Evolutionary conservation across 345 rosid genomes (phyloP), one percentile per base, ranked within the genome.

Genomic region (Hevea brasiliensis): DNA sequence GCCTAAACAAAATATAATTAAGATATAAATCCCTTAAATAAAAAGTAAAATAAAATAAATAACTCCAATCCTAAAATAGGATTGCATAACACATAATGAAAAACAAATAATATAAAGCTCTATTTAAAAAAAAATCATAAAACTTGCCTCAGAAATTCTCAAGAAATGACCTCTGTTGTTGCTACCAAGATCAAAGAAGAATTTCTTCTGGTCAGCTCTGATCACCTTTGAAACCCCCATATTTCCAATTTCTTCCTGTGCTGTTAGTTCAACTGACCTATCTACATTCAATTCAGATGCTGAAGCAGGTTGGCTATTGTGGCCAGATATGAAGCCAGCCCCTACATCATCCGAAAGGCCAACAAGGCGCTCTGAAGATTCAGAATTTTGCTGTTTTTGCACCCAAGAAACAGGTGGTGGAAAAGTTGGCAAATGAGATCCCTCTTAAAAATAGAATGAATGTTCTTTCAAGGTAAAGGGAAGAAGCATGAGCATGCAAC

Each of bases 261-360:
- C 78, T 0, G 95, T 85, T 79, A 84, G 82, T 54, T 95, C 98
- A 42, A 77, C 83, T 35, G 93, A 78, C 76, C 93, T 83, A 44
- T 95, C 98, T 50, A 75, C 89, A 77, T 83, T 86, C 79, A 86
- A 77, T 57, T 92, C 97, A 45, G 96, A 85, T 79, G 88, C 80
- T 48, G 94, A 73, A 76, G 82, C 77, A 44, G 92, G 86, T 72
- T 94, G 99, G 67, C 81, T 87, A 65, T 91, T 86, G 68, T 92
- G 93, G 47, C 99, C 99, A 79, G 99, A 84, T 80, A 95, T 95
- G 82, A 95, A 95, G 71, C 99, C 99, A 75, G 98, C 99, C 73
- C 98, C 99, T 4, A 95, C 99, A 79, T 95, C 99, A 85, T 95
- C 95, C 10, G 98, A 94, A 68, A 94, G 97, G 70, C 97, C 99